These are phyloP conservation scores for Sclerotinia spermophila DNA, from an alignment of 2,329 filamentous ascomycete species.

Conservation along the genomic window DNA sequence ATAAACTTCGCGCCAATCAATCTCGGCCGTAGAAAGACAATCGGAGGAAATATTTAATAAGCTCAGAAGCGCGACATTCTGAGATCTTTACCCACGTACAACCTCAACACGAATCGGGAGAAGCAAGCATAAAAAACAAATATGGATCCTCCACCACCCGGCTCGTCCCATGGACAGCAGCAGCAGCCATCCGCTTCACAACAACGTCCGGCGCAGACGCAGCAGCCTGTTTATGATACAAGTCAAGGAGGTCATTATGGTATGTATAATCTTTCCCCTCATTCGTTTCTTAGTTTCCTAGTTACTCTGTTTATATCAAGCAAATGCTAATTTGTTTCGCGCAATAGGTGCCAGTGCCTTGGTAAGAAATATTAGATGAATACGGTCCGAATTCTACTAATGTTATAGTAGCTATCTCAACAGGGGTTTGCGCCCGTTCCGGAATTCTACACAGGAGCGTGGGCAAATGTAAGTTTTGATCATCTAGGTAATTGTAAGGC, in stretches of 20 bases:
- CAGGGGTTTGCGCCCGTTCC: conserved; percentile 84
- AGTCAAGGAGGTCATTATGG: conserved; percentile 75
- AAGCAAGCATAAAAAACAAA: conserved; percentile 24
- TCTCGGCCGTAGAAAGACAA: conserved; percentile 4
- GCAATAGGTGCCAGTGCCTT: conserved; percentile 61
- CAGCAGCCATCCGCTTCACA: conserved; percentile 45
- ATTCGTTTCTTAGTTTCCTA: not conserved
- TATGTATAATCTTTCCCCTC: conserved; percentile 41
- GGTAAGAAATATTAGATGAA: conserved; percentile 48
- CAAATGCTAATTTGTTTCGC: conserved; percentile 31
- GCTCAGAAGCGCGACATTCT: not conserved
- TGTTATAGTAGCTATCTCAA: conserved; percentile 64
- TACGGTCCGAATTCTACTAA: conserved; percentile 27
- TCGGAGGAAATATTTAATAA: not conserved
- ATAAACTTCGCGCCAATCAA: not conserved
- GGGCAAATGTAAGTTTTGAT: conserved; percentile 74
- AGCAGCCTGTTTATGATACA: conserved; percentile 64
- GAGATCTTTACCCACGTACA: not conserved
- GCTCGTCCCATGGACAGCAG: conserved; percentile 53
- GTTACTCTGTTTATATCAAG: not conserved
- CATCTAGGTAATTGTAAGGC: conserved; percentile 12
- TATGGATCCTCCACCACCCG: conserved; percentile 55
- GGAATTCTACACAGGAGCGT: conserved; percentile 89
- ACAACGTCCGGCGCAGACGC: conserved; percentile 14
- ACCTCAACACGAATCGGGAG: conserved; percentile 7